A percentile compares a stretch with the other conserved stretches of the same genome.
Conservation (phyloP, 805 yeast genomes). For the Zygoascus tannicola region DNA sequence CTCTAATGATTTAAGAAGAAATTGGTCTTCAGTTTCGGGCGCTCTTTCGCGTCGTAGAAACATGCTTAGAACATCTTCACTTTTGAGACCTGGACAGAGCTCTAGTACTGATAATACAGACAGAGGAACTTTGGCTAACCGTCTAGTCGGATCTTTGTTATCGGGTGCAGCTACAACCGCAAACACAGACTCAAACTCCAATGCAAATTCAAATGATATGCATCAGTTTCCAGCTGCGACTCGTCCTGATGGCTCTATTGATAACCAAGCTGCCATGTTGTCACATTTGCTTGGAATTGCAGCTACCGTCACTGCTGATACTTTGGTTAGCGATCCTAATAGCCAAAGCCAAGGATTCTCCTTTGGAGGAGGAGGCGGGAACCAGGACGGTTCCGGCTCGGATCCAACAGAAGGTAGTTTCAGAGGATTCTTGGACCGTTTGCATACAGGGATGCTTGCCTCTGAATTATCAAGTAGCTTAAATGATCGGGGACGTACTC, state of each 20-base stretch:
- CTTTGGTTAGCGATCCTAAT: constrained; percentile 28
- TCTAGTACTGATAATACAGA: background rate
- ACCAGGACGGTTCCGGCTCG: constrained; percentile 8
- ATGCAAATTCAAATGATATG: background rate
- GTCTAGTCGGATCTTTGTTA: background rate
- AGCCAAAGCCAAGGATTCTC: constrained; percentile 13
- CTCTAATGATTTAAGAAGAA: background rate
- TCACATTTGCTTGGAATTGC: constrained; percentile 37
- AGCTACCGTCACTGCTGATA: constrained; percentile 36
- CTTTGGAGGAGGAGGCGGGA: constrained; percentile 11
- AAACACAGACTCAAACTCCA: background rate
- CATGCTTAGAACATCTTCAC: background rate
- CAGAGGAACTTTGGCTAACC: background rate
- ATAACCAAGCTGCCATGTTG: constrained; percentile 34
- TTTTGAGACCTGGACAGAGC: background rate
- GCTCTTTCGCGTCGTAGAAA: constrained; percentile 2
- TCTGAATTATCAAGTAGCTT: constrained; percentile 28
- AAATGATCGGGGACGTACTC: constrained; percentile 7
- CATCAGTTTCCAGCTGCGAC: background rate
- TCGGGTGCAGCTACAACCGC: background rate
- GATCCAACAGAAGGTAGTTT: constrained; percentile 33
- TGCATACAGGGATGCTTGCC: constrained; percentile 34
- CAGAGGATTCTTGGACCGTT: constrained; percentile 35
- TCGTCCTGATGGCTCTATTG: too few relatives aligned
- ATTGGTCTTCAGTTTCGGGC: background rate